Conservation (phyloP, 306 rosid species). For the Lotus japonicus region DNA sequence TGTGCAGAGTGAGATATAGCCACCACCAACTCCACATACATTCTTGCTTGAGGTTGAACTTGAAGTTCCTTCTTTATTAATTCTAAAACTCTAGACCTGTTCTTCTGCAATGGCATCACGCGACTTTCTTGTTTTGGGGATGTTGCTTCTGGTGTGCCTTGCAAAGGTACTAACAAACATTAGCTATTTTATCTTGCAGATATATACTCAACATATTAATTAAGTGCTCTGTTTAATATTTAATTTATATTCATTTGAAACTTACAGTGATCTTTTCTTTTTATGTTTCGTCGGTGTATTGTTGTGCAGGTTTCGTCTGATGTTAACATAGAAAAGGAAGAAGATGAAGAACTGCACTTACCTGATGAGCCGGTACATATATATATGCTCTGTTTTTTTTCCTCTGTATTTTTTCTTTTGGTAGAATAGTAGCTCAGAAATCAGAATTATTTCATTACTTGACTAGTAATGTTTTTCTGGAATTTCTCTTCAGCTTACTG, state of each 20-base stretch:
- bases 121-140: slow-evolving; percentile 18
- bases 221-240: not conserved
- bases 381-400: too few species aligned
- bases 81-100: not conserved
- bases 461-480: not conserved
- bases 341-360: slow-evolving; percentile 14
- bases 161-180: slow-evolving; percentile 7
- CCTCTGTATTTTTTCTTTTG: too few species aligned
- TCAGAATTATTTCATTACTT: not conserved
- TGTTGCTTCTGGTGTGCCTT: slow-evolving; percentile 28
- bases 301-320: slow-evolving; percentile 46
- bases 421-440: not conserved
- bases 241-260: not conserved
- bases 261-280: not conserved
- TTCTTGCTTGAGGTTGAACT: not conserved
- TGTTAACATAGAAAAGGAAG: slow-evolving; percentile 23
- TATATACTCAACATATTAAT: not conserved
- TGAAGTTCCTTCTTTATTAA: not conserved
- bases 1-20: not conserved
- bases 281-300: not conserved
- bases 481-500: slow-evolving; percentile 18
- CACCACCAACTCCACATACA: not conserved
- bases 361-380: not conserved
- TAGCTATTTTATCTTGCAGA: not conserved
- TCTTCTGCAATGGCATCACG: slow-evolving; percentile 35